Evolutionary conservation across 768 basidiomycete species (phyloP), one percentile per base, ranked within the genome.

Genomic region (Daedalea quercina): DNA sequence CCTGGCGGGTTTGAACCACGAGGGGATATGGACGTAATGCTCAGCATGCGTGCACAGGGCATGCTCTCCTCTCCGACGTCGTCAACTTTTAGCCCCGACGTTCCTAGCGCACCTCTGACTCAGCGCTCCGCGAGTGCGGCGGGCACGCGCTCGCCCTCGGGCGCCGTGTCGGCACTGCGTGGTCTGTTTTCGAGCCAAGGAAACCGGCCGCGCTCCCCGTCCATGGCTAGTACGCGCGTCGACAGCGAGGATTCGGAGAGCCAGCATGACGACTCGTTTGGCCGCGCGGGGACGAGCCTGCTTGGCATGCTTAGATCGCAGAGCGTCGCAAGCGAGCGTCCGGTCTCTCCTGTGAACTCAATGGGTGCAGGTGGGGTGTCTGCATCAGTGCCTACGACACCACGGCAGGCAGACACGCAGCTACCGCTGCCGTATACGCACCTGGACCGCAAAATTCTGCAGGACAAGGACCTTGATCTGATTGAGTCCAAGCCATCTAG

Each of bases 1-100:
- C 59, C 70, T 2, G 70, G 73, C 26, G 72, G 70, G 15, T 69
- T 76, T 24, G 88, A 88, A 55, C 87, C 86, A 20, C 75, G 82
- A 44, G 88, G 88, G 6, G 88, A 90, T 62, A 79, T 90, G 72
- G 88, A 90, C 63, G 88, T 90, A 44, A 86, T 89, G 79, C 74
- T 90, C 33, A 84, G 85, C 26, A 87, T 90, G 75, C 82, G 83
- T 45, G 74, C 80, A 28, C 85, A 87, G 59, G 81, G 78, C n/a
- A 67, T 82, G 50, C 70, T 74, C 57, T 70, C 72, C 25, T 72
- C 72, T 24, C 66, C 67, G 2, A 37, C 58, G 11, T 44, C 57
- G 9, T 13, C 46, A 20, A 25, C 25, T 17, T 33, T 31, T 25
- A 45, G 33, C 49, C 44, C 43, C 17, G 49, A 22, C 6, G 23